Evolutionary conservation across 139 green algal genomes (phyloP).

Genomic region (Tetraselmis striata): DNA sequence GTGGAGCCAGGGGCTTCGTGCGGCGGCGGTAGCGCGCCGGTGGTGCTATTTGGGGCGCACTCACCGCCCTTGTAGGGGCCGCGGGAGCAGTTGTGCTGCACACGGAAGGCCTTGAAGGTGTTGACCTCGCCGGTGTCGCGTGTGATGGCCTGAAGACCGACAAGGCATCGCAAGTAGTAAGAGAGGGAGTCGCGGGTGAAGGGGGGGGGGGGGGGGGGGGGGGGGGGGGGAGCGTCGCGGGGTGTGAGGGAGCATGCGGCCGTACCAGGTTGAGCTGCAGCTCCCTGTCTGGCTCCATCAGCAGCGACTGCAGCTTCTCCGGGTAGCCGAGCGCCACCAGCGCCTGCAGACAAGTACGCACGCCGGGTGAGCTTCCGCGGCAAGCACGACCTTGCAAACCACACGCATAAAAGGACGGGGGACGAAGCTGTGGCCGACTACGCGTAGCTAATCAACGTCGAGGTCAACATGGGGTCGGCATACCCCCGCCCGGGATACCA

Average conservation of each 20-base stretch:
- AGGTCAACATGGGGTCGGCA: too few species aligned
- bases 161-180: slow-evolving; percentile 1
- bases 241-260: too few species aligned
- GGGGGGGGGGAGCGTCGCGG: too few species aligned
- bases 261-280: slow-evolving; percentile 74
- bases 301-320: slow-evolving; percentile 64
- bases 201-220: too few species aligned
- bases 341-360: slow-evolving; percentile 55
- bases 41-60: not conserved
- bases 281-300: slow-evolving; percentile 67
- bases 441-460: too few species aligned
- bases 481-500: too few species aligned
- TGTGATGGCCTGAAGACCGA: slow-evolving; percentile 7
- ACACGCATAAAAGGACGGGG: too few species aligned
- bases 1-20: too few species aligned
- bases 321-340: slow-evolving; percentile 48
- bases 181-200: slow-evolving; percentile 27
- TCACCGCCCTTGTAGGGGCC: slow-evolving; percentile 81
- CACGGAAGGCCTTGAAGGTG: slow-evolving; percentile 69
- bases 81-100: slow-evolving; percentile 85
- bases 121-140: slow-evolving; percentile 42
- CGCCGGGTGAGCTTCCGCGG: too few species aligned
- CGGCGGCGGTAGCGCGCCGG: not conserved
- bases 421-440: too few species aligned
- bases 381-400: too few species aligned